Base-by-base conservation (phyloP, 768 basidiomycete genomes). In the Boletales sp. region DNA sequence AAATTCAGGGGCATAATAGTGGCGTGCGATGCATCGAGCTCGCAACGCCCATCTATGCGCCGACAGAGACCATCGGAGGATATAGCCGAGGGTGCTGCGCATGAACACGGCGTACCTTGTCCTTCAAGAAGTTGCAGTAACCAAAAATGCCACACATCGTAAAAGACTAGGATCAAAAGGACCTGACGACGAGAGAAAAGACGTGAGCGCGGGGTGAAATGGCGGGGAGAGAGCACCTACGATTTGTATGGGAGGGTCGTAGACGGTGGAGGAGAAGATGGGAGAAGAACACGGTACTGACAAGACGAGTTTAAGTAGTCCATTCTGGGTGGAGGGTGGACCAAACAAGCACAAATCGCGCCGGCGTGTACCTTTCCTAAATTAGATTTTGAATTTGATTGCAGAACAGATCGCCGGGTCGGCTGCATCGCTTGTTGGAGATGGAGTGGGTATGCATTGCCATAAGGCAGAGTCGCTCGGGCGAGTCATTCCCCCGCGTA, bases 71-170 rank as follows among this genome's bases (percentile, higher is more conserved):
- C 46, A 19, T 32, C 19, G 18, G 18, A 14, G 21, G 9, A 13
- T n/a, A 17, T 17, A 17, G 25, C 44, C 25, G 31, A 37, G 37
- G 13, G n/a, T 11, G 18, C 39, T 17, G 45, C 35, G 53, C 39
- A 42, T 25, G 32, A 51, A 35, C 3, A 31, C 10, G 18, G 25
- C 86, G 48, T 46, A 90, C 91, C 83, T 94, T 94, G 74, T 97
- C 94, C 72, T 87, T 87, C 67, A 98, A 79, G 77, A 73, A 97
- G 70, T 83, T 94, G 78, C 91, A 93, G 74, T 96, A 98, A 49
- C 80, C 90, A 69, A 98, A 97, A 74, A 97, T 97, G 72, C 94
- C 94, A 73, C 90, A 94, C 90, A 91, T 92, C 47, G 52, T 58
- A 46, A 55, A 14, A n/a, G 37, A 48, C 42, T 58, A 44, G 28